These are phyloP conservation scores for Breviolum minutum DNA, from an alignment of 73 alveolate species.

Conservation along the genomic window DNA sequence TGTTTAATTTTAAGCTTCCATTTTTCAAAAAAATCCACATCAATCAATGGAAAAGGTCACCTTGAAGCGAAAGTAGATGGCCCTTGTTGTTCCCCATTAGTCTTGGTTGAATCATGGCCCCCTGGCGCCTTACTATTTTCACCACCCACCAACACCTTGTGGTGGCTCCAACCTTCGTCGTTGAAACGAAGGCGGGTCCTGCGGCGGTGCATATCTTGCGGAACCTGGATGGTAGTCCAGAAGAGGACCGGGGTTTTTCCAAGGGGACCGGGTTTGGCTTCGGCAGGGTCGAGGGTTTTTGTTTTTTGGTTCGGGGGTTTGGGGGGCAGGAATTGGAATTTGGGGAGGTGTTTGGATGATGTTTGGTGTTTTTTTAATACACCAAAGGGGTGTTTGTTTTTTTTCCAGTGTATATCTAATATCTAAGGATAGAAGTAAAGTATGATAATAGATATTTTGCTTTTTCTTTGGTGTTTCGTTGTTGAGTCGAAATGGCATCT, in stretches of 20 bases:
- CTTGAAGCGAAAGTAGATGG: no score
- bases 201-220: slow-evolving; percentile 84
- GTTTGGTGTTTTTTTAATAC: background rate
- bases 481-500: no score
- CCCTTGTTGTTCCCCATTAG: no score
- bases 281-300: background rate
- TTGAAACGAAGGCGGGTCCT: slow-evolving; percentile 92
- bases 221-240: slow-evolving; percentile 15
- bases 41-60: background rate
- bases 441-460: no score
- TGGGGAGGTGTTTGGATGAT: background rate
- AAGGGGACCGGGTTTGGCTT: background rate
- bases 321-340: background rate
- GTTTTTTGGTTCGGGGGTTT: background rate
- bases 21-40: no score
- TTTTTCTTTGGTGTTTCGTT: no score
- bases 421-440: no score
- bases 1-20: no score
- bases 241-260: background rate
- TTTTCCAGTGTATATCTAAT: no score
- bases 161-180: background rate
- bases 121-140: background rate
- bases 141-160: background rate
- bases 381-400: no score
- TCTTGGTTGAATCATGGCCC: background rate